Conservation (phyloP, 495 filamentous ascomycete species). For the Parmelia sp. region DNA sequence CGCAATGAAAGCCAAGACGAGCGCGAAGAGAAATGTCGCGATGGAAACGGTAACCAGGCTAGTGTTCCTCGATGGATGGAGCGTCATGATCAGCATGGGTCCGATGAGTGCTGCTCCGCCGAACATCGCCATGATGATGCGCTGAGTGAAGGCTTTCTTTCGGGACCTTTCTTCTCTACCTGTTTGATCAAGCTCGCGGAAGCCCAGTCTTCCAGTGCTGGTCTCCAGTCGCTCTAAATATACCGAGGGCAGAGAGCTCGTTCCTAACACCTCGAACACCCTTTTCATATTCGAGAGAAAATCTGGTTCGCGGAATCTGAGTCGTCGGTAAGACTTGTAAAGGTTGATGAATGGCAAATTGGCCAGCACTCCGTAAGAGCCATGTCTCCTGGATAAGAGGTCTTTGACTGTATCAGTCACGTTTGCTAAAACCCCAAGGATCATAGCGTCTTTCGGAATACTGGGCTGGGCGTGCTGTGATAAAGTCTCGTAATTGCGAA, state of each 20-base stretch:
- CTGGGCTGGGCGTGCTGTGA: background rate
- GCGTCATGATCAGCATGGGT: background rate
- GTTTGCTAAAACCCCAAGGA: background rate
- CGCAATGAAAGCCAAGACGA: background rate
- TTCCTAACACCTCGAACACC: no score
- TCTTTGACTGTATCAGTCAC: no score
- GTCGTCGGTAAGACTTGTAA: no score
- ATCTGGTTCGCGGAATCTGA: no score
- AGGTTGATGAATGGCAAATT: no score
- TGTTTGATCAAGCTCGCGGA: background rate
- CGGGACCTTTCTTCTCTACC: background rate
- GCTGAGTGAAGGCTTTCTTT: background rate
- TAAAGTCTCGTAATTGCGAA: conserved; percentile 3
- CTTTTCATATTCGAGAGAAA: no score
- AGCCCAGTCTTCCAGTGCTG: background rate
- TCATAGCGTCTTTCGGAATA: background rate
- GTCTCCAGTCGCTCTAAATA: background rate
- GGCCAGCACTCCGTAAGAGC: no score
- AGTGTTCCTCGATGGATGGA: background rate
- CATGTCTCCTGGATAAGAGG: no score
- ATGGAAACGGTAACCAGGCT: background rate
- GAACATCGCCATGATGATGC: background rate
- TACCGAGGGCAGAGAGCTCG: no score
- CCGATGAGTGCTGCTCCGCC: background rate
- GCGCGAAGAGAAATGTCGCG: conserved; percentile 1